Evolutionary conservation across 495 filamentous ascomycete species (phyloP).

Genomic region (Neurospora sp.): DNA sequence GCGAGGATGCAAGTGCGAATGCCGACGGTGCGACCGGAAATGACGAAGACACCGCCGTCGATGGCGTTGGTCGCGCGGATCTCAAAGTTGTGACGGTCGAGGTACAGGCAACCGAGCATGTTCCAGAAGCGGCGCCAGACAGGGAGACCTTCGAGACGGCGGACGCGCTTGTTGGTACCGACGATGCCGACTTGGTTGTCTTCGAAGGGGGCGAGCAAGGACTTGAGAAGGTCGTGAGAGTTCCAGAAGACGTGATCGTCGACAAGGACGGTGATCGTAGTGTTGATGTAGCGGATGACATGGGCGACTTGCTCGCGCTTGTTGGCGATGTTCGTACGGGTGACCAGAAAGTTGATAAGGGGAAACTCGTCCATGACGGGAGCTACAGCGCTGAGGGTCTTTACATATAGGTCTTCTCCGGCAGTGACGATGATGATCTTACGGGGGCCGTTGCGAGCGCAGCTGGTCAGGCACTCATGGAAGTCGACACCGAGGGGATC

Average conservation of each 20-base stretch:
- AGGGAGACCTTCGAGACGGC: conserved; percentile 18
- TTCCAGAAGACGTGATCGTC: conserved; percentile 51
- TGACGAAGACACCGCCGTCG: conserved; percentile 46
- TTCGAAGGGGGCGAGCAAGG: conserved; percentile 42
- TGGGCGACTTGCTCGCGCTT: conserved; percentile 41
- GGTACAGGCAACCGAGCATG: conserved; percentile 42
- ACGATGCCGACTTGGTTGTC: conserved; percentile 40
- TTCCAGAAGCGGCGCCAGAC: conserved; percentile 35
- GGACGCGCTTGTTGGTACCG: conserved; percentile 41
- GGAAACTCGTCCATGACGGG: conserved; percentile 5
- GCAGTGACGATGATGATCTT: conserved; percentile 30
- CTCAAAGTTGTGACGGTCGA: conserved; percentile 50
- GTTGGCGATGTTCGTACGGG: conserved; percentile 20
- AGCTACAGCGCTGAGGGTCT: conserved; percentile 4
- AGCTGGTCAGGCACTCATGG: conserved; percentile 19
- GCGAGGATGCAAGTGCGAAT: conserved; percentile 39
- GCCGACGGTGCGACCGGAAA: conserved; percentile 44
- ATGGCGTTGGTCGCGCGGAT: conserved; percentile 41
- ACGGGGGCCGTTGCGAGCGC: conserved; percentile 21
- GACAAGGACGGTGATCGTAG: conserved; percentile 36
- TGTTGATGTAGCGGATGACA: conserved; percentile 31
- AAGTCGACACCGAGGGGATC: conserved; percentile 26
- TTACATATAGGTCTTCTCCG: conserved; percentile 10
- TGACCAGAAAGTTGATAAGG: conserved; percentile 10
- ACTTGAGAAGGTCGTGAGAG: conserved; percentile 27